Conservation (phyloP, 2,329 filamentous ascomycete genomes). For the Sarocladiaceae sp. region DNA sequence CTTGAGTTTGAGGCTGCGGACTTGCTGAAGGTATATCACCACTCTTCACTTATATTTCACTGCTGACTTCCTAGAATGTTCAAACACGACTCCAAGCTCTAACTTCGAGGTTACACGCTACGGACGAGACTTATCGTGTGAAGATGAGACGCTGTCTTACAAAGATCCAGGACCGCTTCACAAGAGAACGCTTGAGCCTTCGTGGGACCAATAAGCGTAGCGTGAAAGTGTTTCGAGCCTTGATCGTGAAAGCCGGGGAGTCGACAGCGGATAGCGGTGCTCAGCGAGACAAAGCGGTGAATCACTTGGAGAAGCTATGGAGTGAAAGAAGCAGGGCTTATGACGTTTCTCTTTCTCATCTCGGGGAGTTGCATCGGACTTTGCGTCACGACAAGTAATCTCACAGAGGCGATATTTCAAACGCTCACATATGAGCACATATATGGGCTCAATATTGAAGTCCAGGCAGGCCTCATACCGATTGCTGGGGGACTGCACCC, state of each 20-base stretch:
- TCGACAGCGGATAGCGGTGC: no score
- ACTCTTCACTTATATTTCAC: no score
- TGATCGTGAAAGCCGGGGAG: background rate
- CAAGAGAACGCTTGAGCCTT: background rate
- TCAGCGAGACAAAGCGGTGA: background rate
- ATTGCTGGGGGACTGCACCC: no score
- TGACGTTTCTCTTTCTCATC: no score
- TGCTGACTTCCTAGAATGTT: background rate
- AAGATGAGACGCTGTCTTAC: slow-evolving; percentile 2
- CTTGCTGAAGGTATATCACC: background rate
- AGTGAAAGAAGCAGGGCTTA: no score
- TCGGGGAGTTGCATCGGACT: no score
- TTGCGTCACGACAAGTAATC: no score
- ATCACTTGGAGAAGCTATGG: background rate
- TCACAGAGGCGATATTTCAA: no score
- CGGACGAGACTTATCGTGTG: background rate
- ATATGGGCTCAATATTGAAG: no score
- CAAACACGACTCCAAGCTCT: background rate
- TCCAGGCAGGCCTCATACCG: no score
- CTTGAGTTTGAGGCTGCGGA: background rate
- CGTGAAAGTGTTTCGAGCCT: background rate
- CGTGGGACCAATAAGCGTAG: background rate
- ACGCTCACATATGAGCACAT: no score
- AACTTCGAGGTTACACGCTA: background rate
- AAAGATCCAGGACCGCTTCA: background rate